Conservation (phyloP, 2,329 filamentous ascomycete genomes). For the Aspergillus pseudoviridinutans region DNA sequence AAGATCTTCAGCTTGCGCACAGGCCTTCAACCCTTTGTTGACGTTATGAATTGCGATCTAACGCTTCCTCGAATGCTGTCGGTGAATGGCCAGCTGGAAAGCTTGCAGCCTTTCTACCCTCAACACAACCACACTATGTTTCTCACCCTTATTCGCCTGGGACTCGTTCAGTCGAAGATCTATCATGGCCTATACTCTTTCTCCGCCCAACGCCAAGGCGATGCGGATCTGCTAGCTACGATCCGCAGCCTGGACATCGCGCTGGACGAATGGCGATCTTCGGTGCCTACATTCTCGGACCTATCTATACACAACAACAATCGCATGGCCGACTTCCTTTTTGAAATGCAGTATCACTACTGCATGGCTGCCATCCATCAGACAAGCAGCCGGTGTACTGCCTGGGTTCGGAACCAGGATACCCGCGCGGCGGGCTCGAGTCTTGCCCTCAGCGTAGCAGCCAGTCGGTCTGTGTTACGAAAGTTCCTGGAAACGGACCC, state of each 20-base stretch:
- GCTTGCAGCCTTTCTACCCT: too few relatives aligned
- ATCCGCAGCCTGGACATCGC: constrained; percentile 7
- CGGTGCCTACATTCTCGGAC: constrained; percentile 1
- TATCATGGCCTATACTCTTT: constrained; percentile 5
- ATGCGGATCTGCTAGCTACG: constrained; percentile 4
- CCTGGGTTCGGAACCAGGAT: constrained; percentile 4
- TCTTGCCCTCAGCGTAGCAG: constrained; percentile 6
- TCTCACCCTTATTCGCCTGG: not conserved
- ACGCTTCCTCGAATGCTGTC: not conserved
- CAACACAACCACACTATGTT: not conserved
- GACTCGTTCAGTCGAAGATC: constrained; percentile 6
- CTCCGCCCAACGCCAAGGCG: constrained; percentile 1
- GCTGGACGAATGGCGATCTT: constrained; percentile 8
- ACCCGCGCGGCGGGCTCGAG: constrained; percentile 5
- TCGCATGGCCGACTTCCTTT: not conserved
- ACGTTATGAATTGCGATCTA: constrained; percentile 6
- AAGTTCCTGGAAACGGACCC: constrained; percentile 1
- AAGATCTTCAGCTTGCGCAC: constrained; percentile 7
- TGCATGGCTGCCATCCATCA: constrained; percentile 12
- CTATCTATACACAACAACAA: not conserved
- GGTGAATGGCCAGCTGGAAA: too few relatives aligned
- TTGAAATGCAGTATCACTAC: constrained; percentile 11
- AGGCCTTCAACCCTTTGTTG: constrained; percentile 5
- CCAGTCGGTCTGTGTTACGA: constrained; percentile 8
- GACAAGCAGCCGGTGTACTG: constrained; percentile 7